Evolutionary conservation across 2,329 filamentous ascomycete species (phyloP).

Genomic region (Amauroascus verrucosus): DNA sequence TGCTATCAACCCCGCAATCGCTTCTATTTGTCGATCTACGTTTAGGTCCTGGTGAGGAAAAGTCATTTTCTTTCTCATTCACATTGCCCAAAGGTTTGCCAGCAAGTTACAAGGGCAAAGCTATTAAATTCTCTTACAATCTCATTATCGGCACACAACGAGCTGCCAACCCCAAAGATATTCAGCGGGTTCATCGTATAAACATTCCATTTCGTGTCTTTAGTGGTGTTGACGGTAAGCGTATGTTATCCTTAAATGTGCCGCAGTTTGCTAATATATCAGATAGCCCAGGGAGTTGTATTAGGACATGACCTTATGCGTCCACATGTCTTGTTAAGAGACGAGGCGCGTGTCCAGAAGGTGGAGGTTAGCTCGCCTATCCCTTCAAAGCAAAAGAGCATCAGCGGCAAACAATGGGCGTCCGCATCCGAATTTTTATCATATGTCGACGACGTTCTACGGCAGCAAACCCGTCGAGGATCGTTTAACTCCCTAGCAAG

Average conservation of each 20-base stretch:
- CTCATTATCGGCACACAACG: constrained; percentile 86
- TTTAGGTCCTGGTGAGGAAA: constrained; percentile 78
- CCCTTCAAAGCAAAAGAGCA: constrained; percentile 32
- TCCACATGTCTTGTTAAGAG: constrained; percentile 79
- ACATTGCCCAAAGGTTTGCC: constrained; percentile 79
- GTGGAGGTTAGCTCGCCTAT: constrained; percentile 33
- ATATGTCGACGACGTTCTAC: constrained; percentile 67
- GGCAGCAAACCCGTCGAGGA: constrained; percentile 45
- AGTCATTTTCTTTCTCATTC: constrained; percentile 77
- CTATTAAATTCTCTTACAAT: constrained; percentile 87
- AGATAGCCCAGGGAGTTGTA: constrained; percentile 61
- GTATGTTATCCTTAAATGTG: background rate
- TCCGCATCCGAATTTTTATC: constrained; percentile 57
- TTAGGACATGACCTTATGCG: constrained; percentile 90
- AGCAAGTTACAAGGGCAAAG: constrained; percentile 79
- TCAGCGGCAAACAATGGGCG: constrained; percentile 36
- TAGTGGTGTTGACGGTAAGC: constrained; percentile 70
- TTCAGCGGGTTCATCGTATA: constrained; percentile 74
- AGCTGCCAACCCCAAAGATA: constrained; percentile 63
- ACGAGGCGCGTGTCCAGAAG: constrained; percentile 60
- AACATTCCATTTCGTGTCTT: constrained; percentile 88
- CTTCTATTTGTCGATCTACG: constrained; percentile 90
- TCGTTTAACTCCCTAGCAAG: constrained; percentile 56
- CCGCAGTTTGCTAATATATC: background rate
- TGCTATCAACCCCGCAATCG: constrained; percentile 91